These are phyloP conservation scores for Xylaria cubensis DNA, from an alignment of 495 filamentous ascomycete genomes.

Conservation along the genomic window DNA sequence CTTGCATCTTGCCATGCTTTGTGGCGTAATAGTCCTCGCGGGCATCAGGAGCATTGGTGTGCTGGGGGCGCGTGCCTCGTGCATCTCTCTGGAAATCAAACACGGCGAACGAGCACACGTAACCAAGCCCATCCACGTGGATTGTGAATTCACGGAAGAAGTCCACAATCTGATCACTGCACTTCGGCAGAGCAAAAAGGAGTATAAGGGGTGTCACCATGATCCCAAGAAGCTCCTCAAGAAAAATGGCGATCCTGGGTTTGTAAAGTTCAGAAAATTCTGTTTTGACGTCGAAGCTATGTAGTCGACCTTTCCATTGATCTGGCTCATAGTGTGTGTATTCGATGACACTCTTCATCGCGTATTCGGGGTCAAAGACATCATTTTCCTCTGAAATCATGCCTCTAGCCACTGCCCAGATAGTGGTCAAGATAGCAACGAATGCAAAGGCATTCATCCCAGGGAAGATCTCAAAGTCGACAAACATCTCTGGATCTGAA, in stretches of 20 bases:
- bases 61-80: constrained; percentile 57
- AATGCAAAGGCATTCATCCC: constrained; percentile 45
- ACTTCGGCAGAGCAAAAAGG: constrained; percentile 84
- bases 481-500: constrained; percentile 86
- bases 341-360: constrained; percentile 83
- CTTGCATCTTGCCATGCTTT: constrained; percentile 96
- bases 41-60: constrained; percentile 58
- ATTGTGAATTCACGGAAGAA: constrained; percentile 98
- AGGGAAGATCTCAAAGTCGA: constrained; percentile 89
- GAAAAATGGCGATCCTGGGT: constrained; percentile 85
- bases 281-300: constrained; percentile 80
- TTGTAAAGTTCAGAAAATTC: constrained; percentile 91
- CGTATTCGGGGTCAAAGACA: constrained; percentile 91
- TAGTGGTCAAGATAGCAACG: constrained; percentile 56
- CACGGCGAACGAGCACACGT: constrained; percentile 96
- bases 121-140: constrained; percentile 93
- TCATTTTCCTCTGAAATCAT: constrained; percentile 83
- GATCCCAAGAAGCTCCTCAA: constrained; percentile 91
- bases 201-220: constrained; percentile 90
- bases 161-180: constrained; percentile 91
- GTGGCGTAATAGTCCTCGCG: constrained; percentile 92
- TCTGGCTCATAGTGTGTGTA: constrained; percentile 89
- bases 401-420: constrained; percentile 82
- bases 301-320: constrained; percentile 86
- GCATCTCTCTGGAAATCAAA: constrained; percentile 92